phyloP scores from a whole-genome alignment of 805 yeast species.

The Candida orba region DNA sequence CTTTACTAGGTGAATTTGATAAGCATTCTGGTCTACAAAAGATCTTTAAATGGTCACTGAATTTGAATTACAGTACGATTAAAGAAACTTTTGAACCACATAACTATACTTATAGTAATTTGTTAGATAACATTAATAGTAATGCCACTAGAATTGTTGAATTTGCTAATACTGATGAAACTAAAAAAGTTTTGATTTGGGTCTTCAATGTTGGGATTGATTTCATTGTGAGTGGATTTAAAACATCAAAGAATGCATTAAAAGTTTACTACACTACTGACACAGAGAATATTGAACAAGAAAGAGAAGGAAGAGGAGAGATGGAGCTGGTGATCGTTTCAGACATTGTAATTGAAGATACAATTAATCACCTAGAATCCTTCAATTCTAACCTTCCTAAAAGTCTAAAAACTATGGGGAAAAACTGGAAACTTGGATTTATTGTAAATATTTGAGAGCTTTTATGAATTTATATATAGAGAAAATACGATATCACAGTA shows the following conservation, averaged over 20 bases:
- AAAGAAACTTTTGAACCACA: slow-evolving; percentile 31
- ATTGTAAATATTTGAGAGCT: neutral
- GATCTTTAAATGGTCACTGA: slow-evolving; percentile 53
- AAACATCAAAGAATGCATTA: slow-evolving; percentile 24
- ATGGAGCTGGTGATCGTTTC: slow-evolving; percentile 34
- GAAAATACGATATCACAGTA: too few relatives aligned
- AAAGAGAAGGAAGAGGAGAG: slow-evolving; percentile 29
- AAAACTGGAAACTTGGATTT: slow-evolving; percentile 16
- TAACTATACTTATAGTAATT: slow-evolving; percentile 29
- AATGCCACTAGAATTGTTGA: slow-evolving; percentile 33
- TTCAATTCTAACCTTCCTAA: slow-evolving; percentile 31
- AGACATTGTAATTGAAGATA: slow-evolving; percentile 22
- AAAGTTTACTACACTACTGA: slow-evolving; percentile 40
- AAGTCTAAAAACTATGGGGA: slow-evolving; percentile 12
- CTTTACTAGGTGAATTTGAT: slow-evolving; percentile 34
- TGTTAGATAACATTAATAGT: slow-evolving; percentile 37
- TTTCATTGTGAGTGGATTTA: slow-evolving; percentile 10
- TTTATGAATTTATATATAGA: too few relatives aligned
- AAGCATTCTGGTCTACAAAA: slow-evolving; percentile 26
- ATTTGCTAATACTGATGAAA: slow-evolving; percentile 17
- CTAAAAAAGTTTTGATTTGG: slow-evolving; percentile 33
- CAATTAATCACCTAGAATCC: slow-evolving; percentile 23
- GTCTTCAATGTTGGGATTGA: slow-evolving; percentile 39
- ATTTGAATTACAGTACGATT: slow-evolving; percentile 20
- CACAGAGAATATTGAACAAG: slow-evolving; percentile 19